Base-by-base conservation (phyloP, 1,139 yeast species). In the Geotrichum candidum region DNA sequence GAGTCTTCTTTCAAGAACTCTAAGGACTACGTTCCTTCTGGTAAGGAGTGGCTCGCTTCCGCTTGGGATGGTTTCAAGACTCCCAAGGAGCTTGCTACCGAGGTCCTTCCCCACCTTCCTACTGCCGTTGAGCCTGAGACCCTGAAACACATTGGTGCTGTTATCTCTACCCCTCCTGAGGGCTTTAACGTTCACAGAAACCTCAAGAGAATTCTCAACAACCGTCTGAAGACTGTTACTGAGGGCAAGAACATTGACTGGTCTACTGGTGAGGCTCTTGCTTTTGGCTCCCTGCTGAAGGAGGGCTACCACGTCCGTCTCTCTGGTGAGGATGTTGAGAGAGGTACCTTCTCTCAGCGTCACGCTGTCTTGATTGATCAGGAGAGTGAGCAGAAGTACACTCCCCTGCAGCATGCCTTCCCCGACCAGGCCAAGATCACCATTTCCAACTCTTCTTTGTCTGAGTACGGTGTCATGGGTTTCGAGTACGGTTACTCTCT, bases 271-370 rank as follows among this genome's bases (percentile, higher is more conserved):
- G 99, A 94, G 81, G 98, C 98, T 56, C 85, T 94, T 72, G 99
- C 99, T 51, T 92, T 87, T 73, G 99, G 98, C 74, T 85, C 97
- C 61, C 83, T 94, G 71, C 87, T 88, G 62, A 78, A 87, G 72
- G 99, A 94, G 79, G 99, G 99, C 66, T 89, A 88, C 79, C 96
- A 94, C 72, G 96, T 94, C 64, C 90, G 99, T 82, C 88, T 94
- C 62, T 90, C 97, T 59, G 99, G 99, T 76, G 98, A 94, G 82
- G 99, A 94, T 84, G 99, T 94, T 68, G 99, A 95, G 83, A 91
- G 99, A 86, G 99, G 99, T 83, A 94, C 99, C 56, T 94, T 94
- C 84, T 94, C 99, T 64, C 99, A 94, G 82, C 95, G 99, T 82
- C 99, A 94, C 75, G 96, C 99, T 62, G 98, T 94, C 59, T 83